These are phyloP conservation scores for Micractinium sp. DNA, from an alignment of 139 green algal genomes.

Conservation along the genomic window DNA sequence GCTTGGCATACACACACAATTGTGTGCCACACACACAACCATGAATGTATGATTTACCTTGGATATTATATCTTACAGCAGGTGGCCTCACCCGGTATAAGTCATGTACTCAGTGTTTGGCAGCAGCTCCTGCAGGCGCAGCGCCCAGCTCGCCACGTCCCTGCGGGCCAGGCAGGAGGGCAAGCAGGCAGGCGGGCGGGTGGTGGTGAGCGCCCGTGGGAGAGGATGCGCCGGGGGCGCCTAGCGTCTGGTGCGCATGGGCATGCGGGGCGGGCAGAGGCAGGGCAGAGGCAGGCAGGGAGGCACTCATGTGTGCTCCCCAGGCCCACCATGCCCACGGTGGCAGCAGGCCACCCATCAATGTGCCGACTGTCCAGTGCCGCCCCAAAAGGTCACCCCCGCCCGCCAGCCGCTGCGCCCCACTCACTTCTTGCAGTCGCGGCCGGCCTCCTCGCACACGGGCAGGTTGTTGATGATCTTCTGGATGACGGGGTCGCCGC, in stretches of 20 bases:
- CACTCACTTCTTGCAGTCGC: conserved; percentile 13
- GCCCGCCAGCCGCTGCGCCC: background rate
- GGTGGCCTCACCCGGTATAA: background rate
- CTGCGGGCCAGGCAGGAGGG: background rate
- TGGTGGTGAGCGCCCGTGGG: background rate
- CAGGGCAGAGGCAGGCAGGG: too few species aligned
- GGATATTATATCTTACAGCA: too few species aligned
- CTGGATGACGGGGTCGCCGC: background rate
- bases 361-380: too few species aligned
- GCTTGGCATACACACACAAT: too few species aligned
- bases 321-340: too few species aligned
- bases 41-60: too few species aligned
- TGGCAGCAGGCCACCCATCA: too few species aligned
- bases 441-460: background rate
- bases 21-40: too few species aligned
- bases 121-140: background rate
- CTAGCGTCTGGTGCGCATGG: too few species aligned
- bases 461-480: conserved; percentile 21
- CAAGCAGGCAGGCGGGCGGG: background rate
- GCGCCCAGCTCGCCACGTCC: conserved; percentile 5
- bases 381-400: background rate
- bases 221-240: background rate
- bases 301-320: too few species aligned
- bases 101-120: background rate
- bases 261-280: too few species aligned